Conservation (phyloP, 2,329 filamentous ascomycete genomes). For the Colletotrichum falcatum region DNA sequence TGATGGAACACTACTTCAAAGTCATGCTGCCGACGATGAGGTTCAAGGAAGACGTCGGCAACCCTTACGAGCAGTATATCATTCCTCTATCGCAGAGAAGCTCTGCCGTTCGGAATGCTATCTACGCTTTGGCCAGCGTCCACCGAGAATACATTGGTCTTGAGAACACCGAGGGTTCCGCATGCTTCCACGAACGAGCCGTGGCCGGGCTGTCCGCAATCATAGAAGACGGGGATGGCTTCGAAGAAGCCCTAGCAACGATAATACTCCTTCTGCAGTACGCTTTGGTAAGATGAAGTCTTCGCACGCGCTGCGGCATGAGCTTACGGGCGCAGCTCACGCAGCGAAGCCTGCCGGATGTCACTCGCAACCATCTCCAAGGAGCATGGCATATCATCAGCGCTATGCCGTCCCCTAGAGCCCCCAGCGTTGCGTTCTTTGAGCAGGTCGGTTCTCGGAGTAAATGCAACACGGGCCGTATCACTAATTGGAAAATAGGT, state of each 20-base stretch:
- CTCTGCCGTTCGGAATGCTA: constrained; percentile 35
- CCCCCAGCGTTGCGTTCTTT: constrained; percentile 33
- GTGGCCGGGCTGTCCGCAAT: constrained; percentile 25
- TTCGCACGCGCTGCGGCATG: too few species aligned
- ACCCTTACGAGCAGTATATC: constrained; percentile 32
- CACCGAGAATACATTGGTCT: constrained; percentile 33
- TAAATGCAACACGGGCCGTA: too few species aligned
- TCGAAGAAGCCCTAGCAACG: constrained; percentile 34
- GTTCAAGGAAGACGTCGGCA: constrained; percentile 16
- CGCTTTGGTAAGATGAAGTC: constrained; percentile 24
- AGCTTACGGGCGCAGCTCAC: constrained; percentile 28
- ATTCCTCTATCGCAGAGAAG: constrained; percentile 32
- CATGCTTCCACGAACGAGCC: constrained; percentile 33
- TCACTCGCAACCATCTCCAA: constrained; percentile 29
- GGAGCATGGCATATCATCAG: constrained; percentile 35
- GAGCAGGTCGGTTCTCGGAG: constrained; percentile 19
- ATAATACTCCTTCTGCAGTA: constrained; percentile 39
- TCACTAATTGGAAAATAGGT: constrained; percentile 21
- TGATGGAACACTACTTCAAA: constrained; percentile 37
- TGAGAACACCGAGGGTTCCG: constrained; percentile 33
- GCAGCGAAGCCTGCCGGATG: constrained; percentile 27
- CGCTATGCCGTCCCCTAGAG: constrained; percentile 19
- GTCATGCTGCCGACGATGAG: constrained; percentile 28
- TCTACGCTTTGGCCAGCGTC: constrained; percentile 37
- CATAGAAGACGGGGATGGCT: constrained; percentile 35